Evolutionary conservation across 768 basidiomycete genomes (phyloP), one percentile per base, ranked within the genome.

Genomic region (Suillus americanus): DNA sequence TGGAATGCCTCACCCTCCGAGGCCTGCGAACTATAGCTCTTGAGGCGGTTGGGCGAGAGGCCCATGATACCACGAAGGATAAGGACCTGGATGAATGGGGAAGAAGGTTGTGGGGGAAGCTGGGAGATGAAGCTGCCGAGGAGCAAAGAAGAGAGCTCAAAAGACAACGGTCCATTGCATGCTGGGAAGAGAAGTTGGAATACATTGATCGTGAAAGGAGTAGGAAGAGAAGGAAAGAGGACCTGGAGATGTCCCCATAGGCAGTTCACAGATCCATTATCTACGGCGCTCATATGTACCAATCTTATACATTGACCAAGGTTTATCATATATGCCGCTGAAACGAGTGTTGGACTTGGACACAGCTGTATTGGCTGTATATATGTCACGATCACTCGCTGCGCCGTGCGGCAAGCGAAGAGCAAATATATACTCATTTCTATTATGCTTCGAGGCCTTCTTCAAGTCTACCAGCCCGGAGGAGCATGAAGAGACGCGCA

Each of bases 1-100:
- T 72, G 40, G 86, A 89, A 40, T 82, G 82, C 23, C 69, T 82
- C 37, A 78, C 80, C 28, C 77, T 89, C 3, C 74, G 81, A 25
- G 79, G 80, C 23, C 74, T 90, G 16, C 84, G 89, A 64, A 72
- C 73, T 3, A 81, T 88, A 63, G 91, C 89, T 0, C 81, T 80
- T 30, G 78, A 81, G 18, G 79, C 79, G 2, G 78, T 86, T 10
- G 89, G 89, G 4, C 80, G 80, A 57, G 88, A 89, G 35, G 60
- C 65, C 57, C 68, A 30, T 43, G 70, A 76, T 50, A 65, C 67
- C 62, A 68, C 77, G 23, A 72, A 74, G 5, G 71, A 80, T 37
- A 86, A 88, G 65, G 83, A 84, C 53, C 72, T 83, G 20, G 80
- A 84, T 30, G 85, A 88, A 56, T 82, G 79, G 76, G 73, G 71